A percentile compares a stretch with the other conserved stretches of the same genome.
Evolutionary conservation across 2,329 filamentous ascomycete genomes (phyloP).

Genomic region (Ophiocordyceps polyrhachis-furcata): DNA sequence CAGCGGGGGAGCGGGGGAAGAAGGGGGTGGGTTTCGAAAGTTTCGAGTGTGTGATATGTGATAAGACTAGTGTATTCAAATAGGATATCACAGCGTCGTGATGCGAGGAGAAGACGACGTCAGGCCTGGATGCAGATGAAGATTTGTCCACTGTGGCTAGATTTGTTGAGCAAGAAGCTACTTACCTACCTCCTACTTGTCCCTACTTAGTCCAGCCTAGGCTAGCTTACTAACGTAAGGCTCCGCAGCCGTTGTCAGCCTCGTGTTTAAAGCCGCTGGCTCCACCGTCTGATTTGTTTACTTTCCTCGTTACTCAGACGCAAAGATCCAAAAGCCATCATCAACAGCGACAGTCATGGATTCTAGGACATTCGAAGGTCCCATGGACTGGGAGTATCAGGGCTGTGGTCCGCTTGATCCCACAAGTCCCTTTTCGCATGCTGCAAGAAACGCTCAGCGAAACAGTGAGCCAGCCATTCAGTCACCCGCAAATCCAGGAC

Average conservation of each 20-base stretch:
- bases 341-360: conserved; percentile 22
- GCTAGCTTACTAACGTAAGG: too few species aligned
- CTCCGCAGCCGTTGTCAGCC: neutral
- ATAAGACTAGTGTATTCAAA: too few species aligned
- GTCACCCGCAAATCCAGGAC: neutral
- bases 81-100: too few species aligned
- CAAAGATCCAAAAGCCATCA: neutral
- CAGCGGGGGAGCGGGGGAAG: too few species aligned
- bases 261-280: neutral
- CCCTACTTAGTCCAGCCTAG: too few species aligned
- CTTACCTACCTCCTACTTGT: too few species aligned
- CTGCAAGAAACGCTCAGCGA: conserved; percentile 21
- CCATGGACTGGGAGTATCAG: conserved; percentile 51
- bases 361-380: conserved; percentile 37
- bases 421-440: conserved; percentile 41
- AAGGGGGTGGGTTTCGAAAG: neutral
- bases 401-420: conserved; percentile 36
- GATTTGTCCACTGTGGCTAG: too few species aligned
- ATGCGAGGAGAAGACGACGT: too few species aligned
- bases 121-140: too few species aligned
- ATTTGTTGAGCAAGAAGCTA: too few species aligned
- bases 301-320: conserved; percentile 6
- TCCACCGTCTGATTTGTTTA: conserved; percentile 13
- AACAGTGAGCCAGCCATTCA: conserved; percentile 18
- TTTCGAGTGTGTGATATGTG: neutral